Conservation (phyloP, 2,329 filamentous ascomycete species). For the Pseudocercospora macadamiae region DNA sequence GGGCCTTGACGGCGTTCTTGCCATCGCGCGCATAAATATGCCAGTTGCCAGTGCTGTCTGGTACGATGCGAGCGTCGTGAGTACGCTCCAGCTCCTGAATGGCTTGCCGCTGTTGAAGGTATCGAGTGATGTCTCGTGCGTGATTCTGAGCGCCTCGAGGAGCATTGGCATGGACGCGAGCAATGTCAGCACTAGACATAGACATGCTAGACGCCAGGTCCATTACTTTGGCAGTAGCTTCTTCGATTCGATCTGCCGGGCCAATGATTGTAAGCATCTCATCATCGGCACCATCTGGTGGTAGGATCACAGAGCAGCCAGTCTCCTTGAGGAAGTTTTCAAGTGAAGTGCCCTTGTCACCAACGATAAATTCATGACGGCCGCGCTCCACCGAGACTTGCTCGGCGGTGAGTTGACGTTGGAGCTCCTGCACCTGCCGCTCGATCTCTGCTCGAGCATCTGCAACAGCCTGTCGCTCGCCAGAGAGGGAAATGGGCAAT, state of each 20-base stretch:
- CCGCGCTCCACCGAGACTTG: constrained; percentile 82
- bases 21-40: constrained; percentile 85
- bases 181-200: constrained; percentile 79
- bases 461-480: constrained; percentile 81
- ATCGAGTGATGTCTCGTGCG: constrained; percentile 83
- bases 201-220: constrained; percentile 87
- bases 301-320: constrained; percentile 85
- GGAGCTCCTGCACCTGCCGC: constrained; percentile 73
- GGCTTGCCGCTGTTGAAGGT: constrained; percentile 79
- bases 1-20: constrained; percentile 77
- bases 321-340: constrained; percentile 89
- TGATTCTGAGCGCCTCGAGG: constrained; percentile 74
- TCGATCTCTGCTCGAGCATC: constrained; percentile 80
- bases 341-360: constrained; percentile 75
- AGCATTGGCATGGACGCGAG: constrained; percentile 74
- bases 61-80: constrained; percentile 84
- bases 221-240: constrained; percentile 80
- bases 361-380: constrained; percentile 93
- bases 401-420: constrained; percentile 73
- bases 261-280: constrained; percentile 86
- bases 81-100: constrained; percentile 79
- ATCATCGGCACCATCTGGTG: constrained; percentile 73
- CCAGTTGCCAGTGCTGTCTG: constrained; percentile 75
- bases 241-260: constrained; percentile 67
- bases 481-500: constrained; percentile 80